A percentile compares a stretch with the other conserved stretches of the same genome.
Conservation (phyloP, 2,329 filamentous ascomycete genomes). For the Hypoxylon sp. region DNA sequence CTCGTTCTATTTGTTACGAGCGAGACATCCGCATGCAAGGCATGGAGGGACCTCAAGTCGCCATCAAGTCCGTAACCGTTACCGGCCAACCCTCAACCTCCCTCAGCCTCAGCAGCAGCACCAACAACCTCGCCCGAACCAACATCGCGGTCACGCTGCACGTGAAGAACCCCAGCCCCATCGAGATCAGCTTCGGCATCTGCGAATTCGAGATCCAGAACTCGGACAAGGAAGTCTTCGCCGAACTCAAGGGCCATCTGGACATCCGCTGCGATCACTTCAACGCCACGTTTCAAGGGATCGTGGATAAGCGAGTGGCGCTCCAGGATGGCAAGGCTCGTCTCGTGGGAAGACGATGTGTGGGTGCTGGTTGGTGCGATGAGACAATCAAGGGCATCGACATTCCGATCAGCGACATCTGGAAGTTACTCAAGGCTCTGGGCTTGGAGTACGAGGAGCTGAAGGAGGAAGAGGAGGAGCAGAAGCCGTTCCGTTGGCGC, state of each 20-base stretch:
- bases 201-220: conserved; percentile 48
- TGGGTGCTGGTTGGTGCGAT: conserved; percentile 47
- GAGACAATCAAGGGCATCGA: conserved; percentile 46
- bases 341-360: conserved; percentile 46
- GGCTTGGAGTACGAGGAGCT: conserved; percentile 12
- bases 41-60: conserved; percentile 43
- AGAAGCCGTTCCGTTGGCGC: conserved; percentile 16
- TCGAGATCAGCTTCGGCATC: conserved; percentile 49
- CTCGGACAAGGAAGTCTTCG: conserved; percentile 35
- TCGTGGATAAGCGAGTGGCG: conserved; percentile 23
- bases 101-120: not conserved
- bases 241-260: conserved; percentile 46
- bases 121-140: not conserved
- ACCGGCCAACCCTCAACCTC: not conserved
- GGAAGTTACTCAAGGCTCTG: conserved; percentile 38
- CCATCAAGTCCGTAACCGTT: conserved; percentile 21
- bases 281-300: conserved; percentile 40
- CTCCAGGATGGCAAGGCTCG: conserved; percentile 15
- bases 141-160: conserved; percentile 32
- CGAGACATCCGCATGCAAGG: conserved; percentile 43
- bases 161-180: conserved; percentile 46
- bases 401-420: conserved; percentile 39
- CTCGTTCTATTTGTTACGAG: conserved; percentile 42
- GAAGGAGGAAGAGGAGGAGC: not conserved
- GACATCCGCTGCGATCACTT: conserved; percentile 44